Evolutionary conservation across 2,329 filamentous ascomycete species (phyloP), one percentile per base, ranked within the genome.

Genomic region (Fusarium metavorans): DNA sequence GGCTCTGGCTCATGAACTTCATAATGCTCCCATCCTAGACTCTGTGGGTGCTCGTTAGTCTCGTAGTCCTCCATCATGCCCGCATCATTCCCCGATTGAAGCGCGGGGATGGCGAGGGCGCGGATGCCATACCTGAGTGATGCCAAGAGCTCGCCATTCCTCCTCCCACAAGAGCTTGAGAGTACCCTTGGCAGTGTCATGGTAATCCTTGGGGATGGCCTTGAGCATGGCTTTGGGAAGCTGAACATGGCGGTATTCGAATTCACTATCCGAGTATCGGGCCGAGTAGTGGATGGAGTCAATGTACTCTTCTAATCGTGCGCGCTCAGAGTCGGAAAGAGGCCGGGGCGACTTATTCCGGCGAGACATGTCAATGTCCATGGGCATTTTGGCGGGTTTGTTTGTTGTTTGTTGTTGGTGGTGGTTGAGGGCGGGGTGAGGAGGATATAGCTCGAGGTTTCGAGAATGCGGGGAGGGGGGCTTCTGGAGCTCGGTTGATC

Each of bases 1-100:
- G 97, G 97, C 86, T 99, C 97, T 50, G 97, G 97, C 84, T 98
- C 97, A 84, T 99, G 97, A 64, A 99, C 97, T 84, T 99, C 97
- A 83, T 99, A 99, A 84, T 99, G 97, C 83, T 98, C 96, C 97
- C 97, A 99, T 67, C 97, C 97, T 80, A 99, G 88, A 87, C 96
- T 98, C 95, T 98, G 82, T 59, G 20, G 35, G 32, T 10, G 16
- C 23, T 30, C 59, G 72, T 76, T 61, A 81, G 79, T 67, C 61
- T 54, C 41, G 14, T 39, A 20, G 14, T 10, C 37, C 34, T 9
- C 30, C 11, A 52, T 6, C 32, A 30, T 39, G 37, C 35, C 20
- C 14, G 25, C 41, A 41, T 34, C 27, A 25, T 59, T 48, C 27
- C 16, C 23, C 16, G 25, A 34, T 27, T 41, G 39, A 16, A 18